phyloP scores from a whole-genome alignment of 371 early-diverging fungal species.

The Mortierella polycephala region DNA sequence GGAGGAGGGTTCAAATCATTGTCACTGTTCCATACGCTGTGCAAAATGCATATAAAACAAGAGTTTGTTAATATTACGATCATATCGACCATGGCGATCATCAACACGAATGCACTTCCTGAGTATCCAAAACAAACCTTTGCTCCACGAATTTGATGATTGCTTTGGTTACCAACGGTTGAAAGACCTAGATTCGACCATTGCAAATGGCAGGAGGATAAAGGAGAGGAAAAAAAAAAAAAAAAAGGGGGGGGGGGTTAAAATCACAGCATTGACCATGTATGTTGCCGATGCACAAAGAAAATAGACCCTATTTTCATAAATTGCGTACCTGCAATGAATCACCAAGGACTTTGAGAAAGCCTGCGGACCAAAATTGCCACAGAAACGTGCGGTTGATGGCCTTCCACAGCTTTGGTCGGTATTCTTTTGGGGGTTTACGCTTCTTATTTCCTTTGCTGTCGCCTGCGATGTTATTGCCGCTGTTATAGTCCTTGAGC shows the following conservation, averaged over 20 bases:
- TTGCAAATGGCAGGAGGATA: not conserved
- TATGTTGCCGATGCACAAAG: not conserved
- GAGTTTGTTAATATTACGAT: no score
- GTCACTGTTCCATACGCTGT: not conserved
- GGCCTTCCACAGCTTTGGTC: constrained; percentile 37
- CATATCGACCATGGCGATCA: no score
- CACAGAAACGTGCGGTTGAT: constrained; percentile 42
- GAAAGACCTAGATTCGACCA: constrained; percentile 24
- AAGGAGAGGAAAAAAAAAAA: constrained; percentile 5
- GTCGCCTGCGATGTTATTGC: not conserved
- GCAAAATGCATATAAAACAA: not conserved
- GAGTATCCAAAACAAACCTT: constrained; percentile 19
- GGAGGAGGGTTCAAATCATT: constrained; percentile 15
- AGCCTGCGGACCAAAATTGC: constrained; percentile 41
- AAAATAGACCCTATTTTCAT: not conserved
- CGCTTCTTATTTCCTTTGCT: constrained; percentile 8
- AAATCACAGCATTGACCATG: not conserved
- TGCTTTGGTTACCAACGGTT: constrained; percentile 52
- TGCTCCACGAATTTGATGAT: constrained; percentile 30
- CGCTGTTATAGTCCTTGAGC: constrained; percentile 5
- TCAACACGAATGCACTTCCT: no score
- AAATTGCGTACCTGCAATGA: constrained; percentile 21
- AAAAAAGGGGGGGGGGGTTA: constrained; percentile 1
- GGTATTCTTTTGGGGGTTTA: constrained; percentile 14
- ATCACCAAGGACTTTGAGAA: constrained; percentile 42